Conservation (phyloP, 805 yeast genomes). For the Debaryomyces tyrocola region DNA sequence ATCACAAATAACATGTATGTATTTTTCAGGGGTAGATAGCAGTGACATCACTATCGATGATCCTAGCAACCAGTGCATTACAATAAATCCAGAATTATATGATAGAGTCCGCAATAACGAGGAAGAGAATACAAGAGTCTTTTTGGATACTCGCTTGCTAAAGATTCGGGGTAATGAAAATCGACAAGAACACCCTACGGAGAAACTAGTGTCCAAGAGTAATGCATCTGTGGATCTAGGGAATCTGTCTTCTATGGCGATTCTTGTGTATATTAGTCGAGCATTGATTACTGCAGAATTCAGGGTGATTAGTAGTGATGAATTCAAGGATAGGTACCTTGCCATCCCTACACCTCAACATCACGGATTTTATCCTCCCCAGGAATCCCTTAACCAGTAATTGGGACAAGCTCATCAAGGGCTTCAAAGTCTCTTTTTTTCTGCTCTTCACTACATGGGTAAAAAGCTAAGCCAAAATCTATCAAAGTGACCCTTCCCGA, state of each 20-base stretch:
- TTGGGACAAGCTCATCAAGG: too few relatives aligned
- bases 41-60: background rate
- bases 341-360: too few relatives aligned
- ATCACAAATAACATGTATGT: too few relatives aligned
- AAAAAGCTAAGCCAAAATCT: too few relatives aligned
- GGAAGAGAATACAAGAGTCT: background rate
- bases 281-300: conserved; percentile 2
- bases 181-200: background rate
- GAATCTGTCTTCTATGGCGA: background rate
- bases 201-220: background rate
- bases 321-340: too few relatives aligned
- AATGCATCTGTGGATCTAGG: conserved; percentile 1
- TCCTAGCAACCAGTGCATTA: background rate
- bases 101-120: too few relatives aligned
- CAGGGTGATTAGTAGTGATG: background rate
- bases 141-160: conserved; percentile 2
- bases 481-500: too few relatives aligned
- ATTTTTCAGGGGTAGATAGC: background rate
- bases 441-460: too few relatives aligned
- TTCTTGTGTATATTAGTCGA: background rate
- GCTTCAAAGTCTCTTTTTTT: too few relatives aligned
- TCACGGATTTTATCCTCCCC: too few relatives aligned
- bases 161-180: background rate
- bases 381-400: too few relatives aligned
- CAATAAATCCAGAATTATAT: too few relatives aligned